Percentiles rank a stretch among this genome's conserved stretches.
Evolutionary conservation across 2,329 filamentous ascomycete species (phyloP).

Genomic region (Sporothrix euskadiensis): DNA sequence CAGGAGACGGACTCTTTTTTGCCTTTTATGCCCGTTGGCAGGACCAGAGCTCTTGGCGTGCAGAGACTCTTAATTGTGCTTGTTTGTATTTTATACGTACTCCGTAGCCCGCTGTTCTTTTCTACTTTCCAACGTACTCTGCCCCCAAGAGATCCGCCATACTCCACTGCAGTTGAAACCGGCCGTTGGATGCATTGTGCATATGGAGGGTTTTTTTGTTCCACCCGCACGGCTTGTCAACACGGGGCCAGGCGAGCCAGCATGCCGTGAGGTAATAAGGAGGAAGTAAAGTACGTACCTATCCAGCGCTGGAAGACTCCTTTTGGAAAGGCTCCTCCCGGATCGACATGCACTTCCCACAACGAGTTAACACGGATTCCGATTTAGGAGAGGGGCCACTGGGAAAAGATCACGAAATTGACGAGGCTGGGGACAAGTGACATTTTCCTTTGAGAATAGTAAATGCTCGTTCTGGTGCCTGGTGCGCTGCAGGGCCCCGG

Average conservation of each 20-base stretch:
- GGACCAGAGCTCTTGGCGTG: background rate
- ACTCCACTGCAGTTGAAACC: slow-evolving; percentile 6
- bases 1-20: slow-evolving; percentile 3
- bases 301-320: background rate
- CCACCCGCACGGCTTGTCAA: background rate
- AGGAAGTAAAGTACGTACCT: background rate
- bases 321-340: background rate
- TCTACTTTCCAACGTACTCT: background rate
- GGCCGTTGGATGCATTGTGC: slow-evolving; percentile 16
- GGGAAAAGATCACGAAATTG: background rate
- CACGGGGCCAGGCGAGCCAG: background rate
- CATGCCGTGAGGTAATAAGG: background rate
- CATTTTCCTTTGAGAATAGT: background rate
- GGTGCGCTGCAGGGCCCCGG: background rate
- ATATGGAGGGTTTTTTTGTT: background rate
- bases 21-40: background rate
- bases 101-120: background rate
- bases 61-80: background rate
- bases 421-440: slow-evolving; percentile 9
- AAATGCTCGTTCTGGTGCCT: background rate
- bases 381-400: background rate
- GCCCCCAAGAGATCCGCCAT: background rate
- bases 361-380: background rate
- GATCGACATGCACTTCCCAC: background rate
- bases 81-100: slow-evolving; percentile 17